A percentile compares a stretch with the other conserved stretches of the same genome.
Conservation (phyloP, 164 flowering plant species). For the Magnolia kwangsiensis region DNA sequence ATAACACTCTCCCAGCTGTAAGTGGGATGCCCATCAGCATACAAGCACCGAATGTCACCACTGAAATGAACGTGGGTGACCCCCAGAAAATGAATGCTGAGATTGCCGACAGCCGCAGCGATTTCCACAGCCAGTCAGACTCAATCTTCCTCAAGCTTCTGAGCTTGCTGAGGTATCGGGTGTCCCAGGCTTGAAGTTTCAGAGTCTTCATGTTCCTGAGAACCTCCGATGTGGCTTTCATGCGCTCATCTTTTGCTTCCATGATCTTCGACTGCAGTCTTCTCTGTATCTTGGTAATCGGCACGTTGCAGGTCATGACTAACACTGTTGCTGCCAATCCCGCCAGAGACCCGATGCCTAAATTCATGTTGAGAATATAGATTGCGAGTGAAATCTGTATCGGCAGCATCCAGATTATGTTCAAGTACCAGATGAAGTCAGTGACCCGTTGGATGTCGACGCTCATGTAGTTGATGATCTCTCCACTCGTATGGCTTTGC, state of each 20-base stretch:
- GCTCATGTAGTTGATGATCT: constrained; percentile 87
- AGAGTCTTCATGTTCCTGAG: constrained; percentile 77
- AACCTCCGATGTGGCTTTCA: constrained; percentile 87
- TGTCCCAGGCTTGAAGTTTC: constrained; percentile 96
- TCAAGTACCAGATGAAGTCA: constrained; percentile 77
- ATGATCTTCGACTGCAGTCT: constrained; percentile 67
- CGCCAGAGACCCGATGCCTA: constrained; percentile 67
- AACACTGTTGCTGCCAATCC: constrained; percentile 61
- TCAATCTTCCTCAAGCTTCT: constrained; percentile 59
- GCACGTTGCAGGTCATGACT: constrained; percentile 76
- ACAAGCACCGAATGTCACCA: constrained; percentile 72
- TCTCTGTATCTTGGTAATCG: constrained; percentile 69
- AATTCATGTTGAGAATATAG: constrained; percentile 47
- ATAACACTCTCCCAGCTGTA: constrained; percentile 78
- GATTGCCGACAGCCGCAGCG: constrained; percentile 45
- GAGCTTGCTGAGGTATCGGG: constrained; percentile 55
- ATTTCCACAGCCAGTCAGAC: constrained; percentile 71
- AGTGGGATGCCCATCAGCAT: constrained; percentile 69
- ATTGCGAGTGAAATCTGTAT: constrained; percentile 82
- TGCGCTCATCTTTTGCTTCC: constrained; percentile 77
- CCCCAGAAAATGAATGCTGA: constrained; percentile 87
- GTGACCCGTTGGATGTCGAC: constrained; percentile 87
- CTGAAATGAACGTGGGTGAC: constrained; percentile 80
- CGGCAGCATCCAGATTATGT: constrained; percentile 80
- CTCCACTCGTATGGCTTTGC: constrained; percentile 81